Evolutionary conservation across 768 basidiomycete genomes (phyloP).

Genomic region (Tylopilus subfusipes): DNA sequence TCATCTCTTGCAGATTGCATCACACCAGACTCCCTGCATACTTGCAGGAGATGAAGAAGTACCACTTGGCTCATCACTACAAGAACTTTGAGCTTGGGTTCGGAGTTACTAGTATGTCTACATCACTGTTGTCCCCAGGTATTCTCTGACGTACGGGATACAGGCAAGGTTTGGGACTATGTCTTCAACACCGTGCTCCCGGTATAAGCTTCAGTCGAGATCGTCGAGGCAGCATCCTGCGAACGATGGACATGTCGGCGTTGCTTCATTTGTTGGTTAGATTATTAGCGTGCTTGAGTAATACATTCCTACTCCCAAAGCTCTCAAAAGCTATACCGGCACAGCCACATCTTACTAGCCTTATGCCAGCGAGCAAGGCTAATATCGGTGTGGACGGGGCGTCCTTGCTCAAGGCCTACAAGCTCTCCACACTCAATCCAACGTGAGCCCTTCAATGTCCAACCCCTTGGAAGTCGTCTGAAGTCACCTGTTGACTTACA

Average conservation of each 20-base stretch:
- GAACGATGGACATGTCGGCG: background rate
- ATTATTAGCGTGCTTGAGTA: no score
- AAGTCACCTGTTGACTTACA: conserved; percentile 4
- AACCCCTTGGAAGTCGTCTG: background rate
- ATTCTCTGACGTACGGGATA: background rate
- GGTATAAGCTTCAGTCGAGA: conserved; percentile 38
- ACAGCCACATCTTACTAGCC: background rate
- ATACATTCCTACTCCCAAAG: no score
- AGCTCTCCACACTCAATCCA: conserved; percentile 72
- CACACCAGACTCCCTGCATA: conserved; percentile 85
- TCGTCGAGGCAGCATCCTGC: background rate
- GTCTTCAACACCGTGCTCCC: conserved; percentile 82
- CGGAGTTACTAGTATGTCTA: conserved; percentile 80
- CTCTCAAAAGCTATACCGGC: background rate
- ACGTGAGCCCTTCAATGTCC: conserved; percentile 48
- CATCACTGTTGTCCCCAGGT: background rate
- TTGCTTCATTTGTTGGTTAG: conserved; percentile 11
- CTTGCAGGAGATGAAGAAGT: conserved; percentile 91
- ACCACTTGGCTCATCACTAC: conserved; percentile 97
- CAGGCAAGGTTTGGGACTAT: conserved; percentile 92
- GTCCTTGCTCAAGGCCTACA: conserved; percentile 82
- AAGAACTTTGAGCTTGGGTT: conserved; percentile 98
- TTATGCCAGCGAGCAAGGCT: conserved; percentile 43
- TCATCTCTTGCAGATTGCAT: conserved; percentile 53
- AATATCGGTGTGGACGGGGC: conserved; percentile 78